Conservation (phyloP, 768 basidiomycete species). For the Boletus barrowsii region DNA sequence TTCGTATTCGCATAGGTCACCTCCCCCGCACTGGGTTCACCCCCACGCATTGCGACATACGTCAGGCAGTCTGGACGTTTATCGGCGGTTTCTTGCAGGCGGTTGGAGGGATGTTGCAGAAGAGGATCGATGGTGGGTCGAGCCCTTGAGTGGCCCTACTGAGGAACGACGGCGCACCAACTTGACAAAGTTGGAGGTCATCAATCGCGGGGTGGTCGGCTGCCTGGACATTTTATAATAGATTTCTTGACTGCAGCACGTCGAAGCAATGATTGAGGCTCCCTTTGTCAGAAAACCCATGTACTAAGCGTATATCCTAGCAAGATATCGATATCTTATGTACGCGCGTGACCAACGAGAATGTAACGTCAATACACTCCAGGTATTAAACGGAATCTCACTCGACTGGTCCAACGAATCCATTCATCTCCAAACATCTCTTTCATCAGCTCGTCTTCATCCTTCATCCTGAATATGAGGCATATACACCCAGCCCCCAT, state of each 20-base stretch:
- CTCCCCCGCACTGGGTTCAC: slow-evolving; percentile 13
- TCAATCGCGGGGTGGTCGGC: not conserved
- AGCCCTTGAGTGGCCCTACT: slow-evolving; percentile 42
- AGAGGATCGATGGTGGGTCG: slow-evolving; percentile 63
- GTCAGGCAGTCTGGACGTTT: slow-evolving; percentile 24
- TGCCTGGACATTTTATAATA: slow-evolving; percentile 5
- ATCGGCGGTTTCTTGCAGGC: slow-evolving; percentile 47
- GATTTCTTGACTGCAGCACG: too few species aligned
- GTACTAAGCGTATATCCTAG: too few species aligned
- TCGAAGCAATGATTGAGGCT: too few species aligned
- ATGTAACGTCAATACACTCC: not conserved
- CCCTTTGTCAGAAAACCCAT: too few species aligned
- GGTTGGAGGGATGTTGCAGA: slow-evolving; percentile 60
- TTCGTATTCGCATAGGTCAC: slow-evolving; percentile 7
- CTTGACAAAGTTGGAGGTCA: slow-evolving; percentile 7
- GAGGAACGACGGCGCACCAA: slow-evolving; percentile 34
- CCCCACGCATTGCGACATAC: slow-evolving; percentile 6
- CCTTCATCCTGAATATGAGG: not conserved
- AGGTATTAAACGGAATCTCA: slow-evolving; percentile 4
- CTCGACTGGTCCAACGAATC: not conserved
- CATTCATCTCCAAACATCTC: slow-evolving; percentile 8
- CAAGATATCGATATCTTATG: too few species aligned
- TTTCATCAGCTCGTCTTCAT: slow-evolving; percentile 6
- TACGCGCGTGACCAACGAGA: too few species aligned
- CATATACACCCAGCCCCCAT: not conserved